phyloP scores from a whole-genome alignment of 2,329 filamentous ascomycete genomes.

The Pestalotiopsis sp. region DNA sequence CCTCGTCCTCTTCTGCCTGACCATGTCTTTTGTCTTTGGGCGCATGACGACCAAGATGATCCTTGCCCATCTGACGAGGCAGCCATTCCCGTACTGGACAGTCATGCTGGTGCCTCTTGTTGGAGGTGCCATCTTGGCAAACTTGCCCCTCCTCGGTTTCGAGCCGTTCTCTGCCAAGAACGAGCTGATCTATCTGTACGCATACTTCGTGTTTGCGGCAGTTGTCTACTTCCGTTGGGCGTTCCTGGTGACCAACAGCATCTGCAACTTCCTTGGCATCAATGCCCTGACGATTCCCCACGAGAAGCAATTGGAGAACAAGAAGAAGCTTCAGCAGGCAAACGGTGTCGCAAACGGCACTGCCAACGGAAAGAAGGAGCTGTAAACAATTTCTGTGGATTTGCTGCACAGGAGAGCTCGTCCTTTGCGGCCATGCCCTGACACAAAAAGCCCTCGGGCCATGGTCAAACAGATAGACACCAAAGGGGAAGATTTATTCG shows the following conservation, averaged over 20 bases:
- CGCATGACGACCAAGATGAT: slow-evolving; percentile 99
- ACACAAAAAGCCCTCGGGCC: neutral
- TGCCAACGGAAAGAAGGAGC: slow-evolving; percentile 32
- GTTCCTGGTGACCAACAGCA: slow-evolving; percentile 84
- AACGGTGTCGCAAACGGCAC: slow-evolving; percentile 18
- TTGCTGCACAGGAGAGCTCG: neutral
- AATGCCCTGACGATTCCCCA: slow-evolving; percentile 86
- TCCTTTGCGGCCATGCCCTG: neutral
- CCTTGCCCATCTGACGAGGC: slow-evolving; percentile 87
- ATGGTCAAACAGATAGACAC: neutral
- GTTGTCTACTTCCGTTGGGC: slow-evolving; percentile 95
- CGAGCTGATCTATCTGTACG: slow-evolving; percentile 82
- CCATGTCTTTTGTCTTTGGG: slow-evolving; percentile 95
- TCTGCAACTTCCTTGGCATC: slow-evolving; percentile 91
- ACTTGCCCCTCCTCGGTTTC: slow-evolving; percentile 78
- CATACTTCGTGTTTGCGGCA: slow-evolving; percentile 80
- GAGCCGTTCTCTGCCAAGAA: slow-evolving; percentile 63
- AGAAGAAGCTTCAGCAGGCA: slow-evolving; percentile 36
- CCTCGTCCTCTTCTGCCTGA: slow-evolving; percentile 88
- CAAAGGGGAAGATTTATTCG: neutral
- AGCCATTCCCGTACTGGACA: slow-evolving; percentile 97
- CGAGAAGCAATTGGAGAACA: slow-evolving; percentile 61
- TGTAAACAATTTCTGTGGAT: neutral
- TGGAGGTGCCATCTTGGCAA: slow-evolving; percentile 79
- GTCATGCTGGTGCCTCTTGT: slow-evolving; percentile 86